phyloP scores from a whole-genome alignment of 1,284 basidiomycete species.

The Heterobasidion irregulare region DNA sequence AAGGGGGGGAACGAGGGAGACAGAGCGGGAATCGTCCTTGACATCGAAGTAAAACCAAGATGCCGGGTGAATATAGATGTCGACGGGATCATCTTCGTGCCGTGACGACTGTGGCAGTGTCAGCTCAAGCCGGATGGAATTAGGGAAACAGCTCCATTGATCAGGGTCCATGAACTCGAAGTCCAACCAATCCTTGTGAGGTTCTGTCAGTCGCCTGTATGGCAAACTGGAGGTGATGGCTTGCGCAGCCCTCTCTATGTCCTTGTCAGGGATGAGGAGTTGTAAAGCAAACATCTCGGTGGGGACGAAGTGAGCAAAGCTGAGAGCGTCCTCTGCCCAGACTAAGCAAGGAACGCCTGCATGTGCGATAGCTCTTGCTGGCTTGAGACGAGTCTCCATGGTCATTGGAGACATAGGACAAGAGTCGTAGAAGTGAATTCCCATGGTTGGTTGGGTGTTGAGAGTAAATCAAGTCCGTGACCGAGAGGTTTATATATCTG shows the following conservation, averaged over 20 bases:
- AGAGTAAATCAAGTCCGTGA: too few species aligned
- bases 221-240: background rate
- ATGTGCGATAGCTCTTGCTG: background rate
- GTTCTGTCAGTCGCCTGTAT: background rate
- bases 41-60: too few species aligned
- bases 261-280: background rate
- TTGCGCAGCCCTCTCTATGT: background rate
- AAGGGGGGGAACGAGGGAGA: too few species aligned
- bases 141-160: background rate
- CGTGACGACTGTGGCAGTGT: background rate
- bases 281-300: background rate
- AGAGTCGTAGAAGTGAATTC: too few species aligned
- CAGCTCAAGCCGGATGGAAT: background rate
- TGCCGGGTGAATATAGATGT: background rate
- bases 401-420: too few species aligned
- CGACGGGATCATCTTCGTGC: background rate
- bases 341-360: background rate
- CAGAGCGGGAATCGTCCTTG: too few species aligned
- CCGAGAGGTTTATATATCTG: too few species aligned
- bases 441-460: too few species aligned
- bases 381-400: too few species aligned
- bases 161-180: background rate
- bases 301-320: background rate
- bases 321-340: background rate
- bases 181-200: background rate